Evolutionary conservation across 495 filamentous ascomycete genomes (phyloP), one percentile per base, ranked within the genome.

Genomic region (Penicillium soppii): DNA sequence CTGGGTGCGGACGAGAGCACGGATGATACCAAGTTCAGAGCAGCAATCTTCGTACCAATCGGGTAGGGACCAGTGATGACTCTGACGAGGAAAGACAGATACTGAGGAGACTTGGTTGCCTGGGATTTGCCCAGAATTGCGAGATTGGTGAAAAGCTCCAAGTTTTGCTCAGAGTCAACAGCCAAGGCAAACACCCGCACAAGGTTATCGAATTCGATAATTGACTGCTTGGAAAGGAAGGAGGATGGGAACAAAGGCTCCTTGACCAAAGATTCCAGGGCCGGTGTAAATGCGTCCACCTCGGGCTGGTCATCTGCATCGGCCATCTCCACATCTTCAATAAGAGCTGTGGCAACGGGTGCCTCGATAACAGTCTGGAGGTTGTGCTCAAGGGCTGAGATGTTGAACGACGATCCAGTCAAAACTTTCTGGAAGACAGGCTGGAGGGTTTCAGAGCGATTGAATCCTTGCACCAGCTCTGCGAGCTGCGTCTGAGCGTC

Each of bases 61-160:
- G 90, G 86, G 53, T 84, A 84, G 12, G 78, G 75, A 0, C 86
- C 81, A 48, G 86, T 89, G 82, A 90, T 89, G 16, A 90, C 77
- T 32, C 82, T 77, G 47, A 84, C 73, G 48, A 92, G 85, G 63
- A 97, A 92, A 4, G 85, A 87, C 59, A 92, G 63, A 48, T 86
- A 88, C 32, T 90, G 79, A 7, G 85, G 79, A 2, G 82, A 76
- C 40, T 81, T 75, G 13, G 74, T 66, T 0, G 82, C 84, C 20
- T 72, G 61, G 5, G 77, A 55, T 39, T 77, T 82, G 26, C 76
- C 74, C 23, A 92, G 73, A 32, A 86, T 70, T 13, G 80, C 75
- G 6, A 83, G 62, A 12, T 76, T 69, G 35, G 82, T 74, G 54
- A 95, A 86, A 25, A 66, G 60, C 9, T 79, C 66, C 2, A 90